Evolutionary conservation across 371 early-diverging fungal species (phyloP), one percentile per base, ranked within the genome.

Genomic region (Mortierella sp.): DNA sequence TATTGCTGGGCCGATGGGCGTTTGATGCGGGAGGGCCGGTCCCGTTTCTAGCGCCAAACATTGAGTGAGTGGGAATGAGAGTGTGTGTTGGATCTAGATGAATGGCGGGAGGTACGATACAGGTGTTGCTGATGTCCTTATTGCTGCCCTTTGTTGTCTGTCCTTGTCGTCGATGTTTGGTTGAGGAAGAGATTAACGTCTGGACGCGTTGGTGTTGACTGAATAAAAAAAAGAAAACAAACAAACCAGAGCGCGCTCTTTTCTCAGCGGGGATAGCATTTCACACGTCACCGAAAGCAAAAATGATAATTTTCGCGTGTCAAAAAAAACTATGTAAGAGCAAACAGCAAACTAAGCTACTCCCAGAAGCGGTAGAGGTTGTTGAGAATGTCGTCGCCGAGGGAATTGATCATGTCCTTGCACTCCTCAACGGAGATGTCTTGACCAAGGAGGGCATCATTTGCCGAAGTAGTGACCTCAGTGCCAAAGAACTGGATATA

Each of bases 11-110:
- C 73, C 38, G 75, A n/a, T 42, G 74, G 52, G 34, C 74, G n/a
- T 48, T 74, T 74, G 42, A 65, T 44, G 74, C 50, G 72, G 68
- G 58, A 58, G 71, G 58, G 77, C 65, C 57, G 45, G 78, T 74
- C 70, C 84, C 84, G 75, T 77, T 84, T 75, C 80, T 77, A 55
- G 77, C 74, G 63, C 84, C 84, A 83, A 80, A 83, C 84, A 83
- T 81, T 52, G 60, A 44, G 6, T 50, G 58, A 24, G 24, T 14
- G 54, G 24, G 28, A 72, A 26, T 21, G 45, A 16, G 58, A 26
- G 34, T 38, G 31, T 47, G 14, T 55, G 28, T 9, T 28, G 21
- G 31, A 75, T 26, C 8, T 52, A 16, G 50, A 34, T 28, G 73
- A 31, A 47, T 55, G 55, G 54, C 7, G 31, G 50, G 10, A 31